Conservation (phyloP, 2,329 filamentous ascomycete species). For the Apiospora hydei region DNA sequence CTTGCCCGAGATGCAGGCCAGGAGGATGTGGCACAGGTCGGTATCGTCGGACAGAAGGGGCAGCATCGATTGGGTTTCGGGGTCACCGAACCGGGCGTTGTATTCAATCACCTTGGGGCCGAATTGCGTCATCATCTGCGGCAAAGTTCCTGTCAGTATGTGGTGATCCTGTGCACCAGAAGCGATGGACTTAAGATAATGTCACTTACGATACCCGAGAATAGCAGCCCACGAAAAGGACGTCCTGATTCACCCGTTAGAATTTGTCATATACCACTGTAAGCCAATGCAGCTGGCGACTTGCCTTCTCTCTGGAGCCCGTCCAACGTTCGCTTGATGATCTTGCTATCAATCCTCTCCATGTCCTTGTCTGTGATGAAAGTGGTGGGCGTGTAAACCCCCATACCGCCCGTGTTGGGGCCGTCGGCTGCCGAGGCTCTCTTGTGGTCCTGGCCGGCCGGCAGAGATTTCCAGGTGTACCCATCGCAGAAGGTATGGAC, state of each 20-base stretch:
- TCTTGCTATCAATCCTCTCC: not conserved
- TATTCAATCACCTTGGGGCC: constrained; percentile 76
- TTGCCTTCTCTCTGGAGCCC: not conserved
- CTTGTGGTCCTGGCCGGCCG: constrained; percentile 78
- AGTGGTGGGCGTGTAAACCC: not conserved
- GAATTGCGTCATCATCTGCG: constrained; percentile 41
- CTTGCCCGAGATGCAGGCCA: constrained; percentile 20
- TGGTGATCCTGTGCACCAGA: not conserved
- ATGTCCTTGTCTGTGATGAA: not conserved
- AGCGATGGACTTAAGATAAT: not conserved
- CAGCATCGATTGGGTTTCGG: constrained; percentile 79
- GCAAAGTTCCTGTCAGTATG: not conserved
- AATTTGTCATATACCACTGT: not conserved
- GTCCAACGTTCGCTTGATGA: not conserved
- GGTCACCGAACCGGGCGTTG: constrained; percentile 91
- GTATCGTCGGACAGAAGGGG: constrained; percentile 25
- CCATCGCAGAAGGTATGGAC: constrained; percentile 75
- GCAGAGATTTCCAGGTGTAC: constrained; percentile 68
- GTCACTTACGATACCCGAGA: not conserved
- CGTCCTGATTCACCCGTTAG: not conserved
- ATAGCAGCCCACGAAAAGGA: not conserved
- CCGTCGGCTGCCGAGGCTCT: not conserved
- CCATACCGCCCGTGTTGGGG: not conserved
- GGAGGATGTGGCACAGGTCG: not conserved
- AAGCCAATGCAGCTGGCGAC: too few relatives aligned